phyloP scores from a whole-genome alignment of 768 basidiomycete genomes.

The Tremella mesenterica region DNA sequence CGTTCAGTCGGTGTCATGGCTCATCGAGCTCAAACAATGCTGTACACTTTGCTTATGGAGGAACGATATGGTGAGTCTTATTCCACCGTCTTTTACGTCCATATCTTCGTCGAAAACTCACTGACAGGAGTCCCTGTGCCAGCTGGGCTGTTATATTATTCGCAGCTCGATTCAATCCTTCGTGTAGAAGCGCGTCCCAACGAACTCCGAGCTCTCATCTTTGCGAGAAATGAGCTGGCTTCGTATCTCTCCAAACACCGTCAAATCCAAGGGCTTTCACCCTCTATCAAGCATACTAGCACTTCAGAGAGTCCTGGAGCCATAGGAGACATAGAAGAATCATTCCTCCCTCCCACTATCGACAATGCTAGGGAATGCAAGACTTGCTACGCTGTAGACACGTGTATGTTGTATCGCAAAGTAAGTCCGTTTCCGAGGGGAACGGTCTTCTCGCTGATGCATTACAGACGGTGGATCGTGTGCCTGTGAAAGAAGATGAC shows the following conservation, averaged over 20 bases:
- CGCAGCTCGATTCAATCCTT: constrained; percentile 79
- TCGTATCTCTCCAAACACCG: constrained; percentile 51
- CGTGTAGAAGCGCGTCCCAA: constrained; percentile 69
- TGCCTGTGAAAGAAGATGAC: constrained; percentile 42
- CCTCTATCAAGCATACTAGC: neutral
- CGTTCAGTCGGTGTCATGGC: constrained; percentile 67
- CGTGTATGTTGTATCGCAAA: constrained; percentile 90
- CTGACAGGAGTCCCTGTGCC: constrained; percentile 58
- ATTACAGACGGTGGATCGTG: no score
- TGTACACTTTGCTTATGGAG: constrained; percentile 81
- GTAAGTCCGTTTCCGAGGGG: no score
- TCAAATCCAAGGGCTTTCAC: constrained; percentile 8
- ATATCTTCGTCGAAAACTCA: neutral
- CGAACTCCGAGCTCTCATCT: constrained; percentile 76
- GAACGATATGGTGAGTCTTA: constrained; percentile 88
- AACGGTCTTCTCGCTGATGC: no score
- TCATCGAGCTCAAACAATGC: constrained; percentile 95
- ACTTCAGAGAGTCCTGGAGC: neutral
- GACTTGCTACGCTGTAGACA: constrained; percentile 70
- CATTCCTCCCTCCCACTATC: constrained; percentile 77
- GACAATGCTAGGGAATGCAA: constrained; percentile 71
- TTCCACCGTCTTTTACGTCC: no score
- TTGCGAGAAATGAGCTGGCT: constrained; percentile 75
- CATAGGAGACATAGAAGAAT: constrained; percentile 22
- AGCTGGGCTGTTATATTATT: constrained; percentile 85